phyloP scores from a whole-genome alignment of 2,329 filamentous ascomycete species.

The Zymoseptoria tritici region DNA sequence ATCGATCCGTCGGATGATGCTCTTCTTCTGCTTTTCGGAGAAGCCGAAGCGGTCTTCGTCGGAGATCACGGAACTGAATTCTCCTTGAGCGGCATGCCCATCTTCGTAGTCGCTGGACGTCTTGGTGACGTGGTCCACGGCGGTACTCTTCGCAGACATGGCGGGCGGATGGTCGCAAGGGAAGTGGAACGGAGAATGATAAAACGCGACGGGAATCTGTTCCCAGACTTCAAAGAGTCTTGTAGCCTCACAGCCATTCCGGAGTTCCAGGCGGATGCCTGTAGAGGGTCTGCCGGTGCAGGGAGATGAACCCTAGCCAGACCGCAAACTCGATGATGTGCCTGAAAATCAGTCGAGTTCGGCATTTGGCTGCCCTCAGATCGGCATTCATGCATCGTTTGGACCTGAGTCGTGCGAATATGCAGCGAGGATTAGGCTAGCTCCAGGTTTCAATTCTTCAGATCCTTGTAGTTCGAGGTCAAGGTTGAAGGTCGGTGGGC shows the following conservation, averaged over 20 bases:
- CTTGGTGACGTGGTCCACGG: background rate
- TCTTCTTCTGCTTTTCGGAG: background rate
- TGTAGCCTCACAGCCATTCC: background rate
- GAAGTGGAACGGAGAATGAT: background rate
- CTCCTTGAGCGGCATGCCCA: background rate
- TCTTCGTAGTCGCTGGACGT: background rate
- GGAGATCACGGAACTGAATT: background rate
- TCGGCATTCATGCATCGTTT: background rate
- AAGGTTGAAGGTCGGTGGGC: background rate
- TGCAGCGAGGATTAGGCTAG: too few species aligned
- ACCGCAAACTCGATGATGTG: background rate
- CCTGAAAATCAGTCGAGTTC: background rate
- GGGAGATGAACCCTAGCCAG: background rate
- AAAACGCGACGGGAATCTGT: background rate
- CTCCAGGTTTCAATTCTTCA: background rate
- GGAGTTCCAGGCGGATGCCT: background rate
- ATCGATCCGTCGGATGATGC: conserved; percentile 9
- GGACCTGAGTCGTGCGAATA: too few species aligned
- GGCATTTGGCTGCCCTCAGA: background rate
- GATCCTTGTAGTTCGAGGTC: background rate
- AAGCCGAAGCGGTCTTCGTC: background rate
- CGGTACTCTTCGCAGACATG: background rate
- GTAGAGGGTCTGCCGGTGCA: background rate
- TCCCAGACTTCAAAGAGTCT: background rate
- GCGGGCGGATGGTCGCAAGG: background rate